Percentiles rank a stretch among this genome's conserved stretches.
These are phyloP conservation scores for Penicillium sp. DNA, from an alignment of 2,329 filamentous ascomycete species.

Conservation along the genomic window DNA sequence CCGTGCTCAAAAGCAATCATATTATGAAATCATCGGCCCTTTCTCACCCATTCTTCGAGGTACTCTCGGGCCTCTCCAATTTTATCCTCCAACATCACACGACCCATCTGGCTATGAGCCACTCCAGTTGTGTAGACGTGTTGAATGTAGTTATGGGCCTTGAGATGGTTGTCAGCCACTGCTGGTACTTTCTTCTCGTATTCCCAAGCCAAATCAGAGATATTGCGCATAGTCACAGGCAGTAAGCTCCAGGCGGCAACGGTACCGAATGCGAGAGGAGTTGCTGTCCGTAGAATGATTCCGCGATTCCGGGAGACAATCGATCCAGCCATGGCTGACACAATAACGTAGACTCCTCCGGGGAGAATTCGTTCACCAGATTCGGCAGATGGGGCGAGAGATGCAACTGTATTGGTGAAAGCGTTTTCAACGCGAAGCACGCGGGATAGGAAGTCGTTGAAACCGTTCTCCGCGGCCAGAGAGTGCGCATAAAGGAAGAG, in stretches of 20 bases:
- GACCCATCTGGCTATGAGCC: constrained; percentile 67
- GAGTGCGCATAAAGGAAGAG: constrained; percentile 76
- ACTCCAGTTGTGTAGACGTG: constrained; percentile 69
- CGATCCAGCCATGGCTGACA: constrained; percentile 89
- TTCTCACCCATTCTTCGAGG: constrained; percentile 85
- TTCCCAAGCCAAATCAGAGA: constrained; percentile 79
- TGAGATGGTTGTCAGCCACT: constrained; percentile 75
- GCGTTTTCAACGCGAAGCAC: constrained; percentile 82
- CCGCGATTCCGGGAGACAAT: constrained; percentile 87
- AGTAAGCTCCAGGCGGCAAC: constrained; percentile 79
- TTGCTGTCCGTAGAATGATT: constrained; percentile 70
- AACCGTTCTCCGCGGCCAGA: constrained; percentile 69
- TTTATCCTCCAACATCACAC: constrained; percentile 73
- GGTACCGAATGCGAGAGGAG: constrained; percentile 76
- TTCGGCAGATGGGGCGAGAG: constrained; percentile 78
- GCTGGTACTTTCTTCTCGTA: constrained; percentile 88
- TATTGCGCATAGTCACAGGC: constrained; percentile 85
- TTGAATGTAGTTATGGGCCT: constrained; percentile 64
- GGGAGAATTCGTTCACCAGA: constrained; percentile 86
- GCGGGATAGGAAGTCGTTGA: constrained; percentile 77
- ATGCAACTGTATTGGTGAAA: constrained; percentile 85
- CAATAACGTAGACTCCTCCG: constrained; percentile 84
- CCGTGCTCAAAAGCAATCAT: neutral
- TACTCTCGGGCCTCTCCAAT: constrained; percentile 70
- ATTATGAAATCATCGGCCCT: constrained; percentile 63